Conservation (phyloP, 2,329 filamentous ascomycete genomes). For the Scytalidium sp. region DNA sequence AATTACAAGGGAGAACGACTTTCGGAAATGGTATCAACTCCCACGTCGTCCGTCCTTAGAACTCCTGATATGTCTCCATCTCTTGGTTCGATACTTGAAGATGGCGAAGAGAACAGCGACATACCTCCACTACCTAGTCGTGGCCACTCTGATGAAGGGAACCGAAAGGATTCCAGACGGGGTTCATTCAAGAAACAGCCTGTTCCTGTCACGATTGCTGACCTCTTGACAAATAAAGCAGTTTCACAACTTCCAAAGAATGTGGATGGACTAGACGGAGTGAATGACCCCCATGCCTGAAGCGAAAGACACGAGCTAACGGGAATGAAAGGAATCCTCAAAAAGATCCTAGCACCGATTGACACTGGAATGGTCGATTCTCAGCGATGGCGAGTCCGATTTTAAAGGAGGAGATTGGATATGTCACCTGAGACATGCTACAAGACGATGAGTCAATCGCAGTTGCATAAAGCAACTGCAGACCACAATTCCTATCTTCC, state of each 20-base stretch:
- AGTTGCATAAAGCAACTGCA: slow-evolving; percentile 12
- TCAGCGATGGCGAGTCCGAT: no score
- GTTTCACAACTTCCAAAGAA: not conserved
- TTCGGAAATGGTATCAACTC: slow-evolving; percentile 1
- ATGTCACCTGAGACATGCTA: slow-evolving; percentile 5
- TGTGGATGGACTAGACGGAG: not conserved
- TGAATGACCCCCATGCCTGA: not conserved
- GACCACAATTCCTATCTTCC: slow-evolving; percentile 16
- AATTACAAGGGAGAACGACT: slow-evolving; percentile 4
- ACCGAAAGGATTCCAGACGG: not conserved
- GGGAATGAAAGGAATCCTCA: not conserved
- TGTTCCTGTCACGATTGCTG: not conserved
- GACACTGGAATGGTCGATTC: no score
- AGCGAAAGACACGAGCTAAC: not conserved
- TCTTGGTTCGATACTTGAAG: slow-evolving; percentile 19
- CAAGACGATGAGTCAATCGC: slow-evolving; percentile 18
- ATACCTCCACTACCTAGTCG: slow-evolving; percentile 2
- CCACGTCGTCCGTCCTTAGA: slow-evolving; percentile 10
- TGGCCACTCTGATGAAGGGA: not conserved
- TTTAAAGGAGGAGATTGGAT: not conserved
- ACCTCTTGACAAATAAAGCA: not conserved
- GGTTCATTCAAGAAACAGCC: not conserved
- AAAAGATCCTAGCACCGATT: not conserved
- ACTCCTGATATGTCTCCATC: slow-evolving; percentile 16
- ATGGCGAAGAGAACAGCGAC: slow-evolving; percentile 13